Conservation (phyloP, 1,284 basidiomycete species). For the Papiliotrema flavescens region DNA sequence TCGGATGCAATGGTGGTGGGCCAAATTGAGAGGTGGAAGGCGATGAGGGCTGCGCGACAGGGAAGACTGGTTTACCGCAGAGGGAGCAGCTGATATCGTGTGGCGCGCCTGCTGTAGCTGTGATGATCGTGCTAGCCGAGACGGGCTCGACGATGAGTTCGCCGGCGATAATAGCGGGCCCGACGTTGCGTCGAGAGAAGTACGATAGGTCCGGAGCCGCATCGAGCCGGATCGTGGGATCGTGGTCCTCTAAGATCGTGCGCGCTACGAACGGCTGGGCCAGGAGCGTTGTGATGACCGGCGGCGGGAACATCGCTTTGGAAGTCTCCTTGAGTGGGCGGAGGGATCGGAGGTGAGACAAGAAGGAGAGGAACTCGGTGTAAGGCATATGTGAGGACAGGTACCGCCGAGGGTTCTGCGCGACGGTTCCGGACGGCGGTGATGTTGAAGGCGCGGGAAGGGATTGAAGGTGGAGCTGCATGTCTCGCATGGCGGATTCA, state of each 20-base stretch:
- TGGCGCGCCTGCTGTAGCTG: constrained; percentile 23
- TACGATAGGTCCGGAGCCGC: constrained; percentile 91
- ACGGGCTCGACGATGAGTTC: constrained; percentile 88
- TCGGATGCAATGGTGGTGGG: constrained; percentile 27
- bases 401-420: constrained; percentile 46
- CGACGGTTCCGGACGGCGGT: not conserved
- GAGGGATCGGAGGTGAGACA: constrained; percentile 72
- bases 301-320: constrained; percentile 51
- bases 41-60: constrained; percentile 10
- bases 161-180: constrained; percentile 79
- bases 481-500: constrained; percentile 76
- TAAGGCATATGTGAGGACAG: constrained; percentile 72
- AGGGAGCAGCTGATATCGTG: constrained; percentile 59
- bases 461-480: constrained; percentile 80
- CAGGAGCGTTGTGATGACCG: constrained; percentile 65
- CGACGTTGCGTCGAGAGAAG: constrained; percentile 82
- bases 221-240: constrained; percentile 87
- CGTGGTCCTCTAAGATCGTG: constrained; percentile 81
- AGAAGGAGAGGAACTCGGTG: constrained; percentile 77
- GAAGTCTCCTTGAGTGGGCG: constrained; percentile 56
- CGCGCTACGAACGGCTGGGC: constrained; percentile 81
- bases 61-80: constrained; percentile 59
- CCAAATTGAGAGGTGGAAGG: constrained; percentile 28
- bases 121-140: constrained; percentile 23
- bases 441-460: constrained; percentile 41